These are phyloP conservation scores for Chytriomyces confervae DNA, from an alignment of 192 early-diverging fungal species.

Conservation along the genomic window DNA sequence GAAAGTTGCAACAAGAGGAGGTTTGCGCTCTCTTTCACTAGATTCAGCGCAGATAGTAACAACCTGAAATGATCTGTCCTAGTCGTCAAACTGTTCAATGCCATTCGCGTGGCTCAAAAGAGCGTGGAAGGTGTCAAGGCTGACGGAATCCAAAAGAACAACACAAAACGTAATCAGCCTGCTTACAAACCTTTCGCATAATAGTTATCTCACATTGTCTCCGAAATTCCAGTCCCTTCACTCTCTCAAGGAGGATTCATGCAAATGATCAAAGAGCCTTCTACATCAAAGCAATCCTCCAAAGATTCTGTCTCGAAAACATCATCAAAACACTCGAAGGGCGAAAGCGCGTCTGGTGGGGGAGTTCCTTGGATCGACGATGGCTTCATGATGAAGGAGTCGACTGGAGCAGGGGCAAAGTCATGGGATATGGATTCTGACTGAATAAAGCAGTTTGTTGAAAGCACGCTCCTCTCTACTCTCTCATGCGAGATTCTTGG, in stretches of 20 bases:
- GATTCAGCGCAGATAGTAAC: background rate
- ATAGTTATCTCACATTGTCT: no score
- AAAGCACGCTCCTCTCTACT: no score
- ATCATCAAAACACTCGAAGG: background rate
- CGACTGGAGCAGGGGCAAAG: background rate
- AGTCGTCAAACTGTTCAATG: conserved; percentile 96
- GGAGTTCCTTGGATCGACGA: conserved; percentile 4
- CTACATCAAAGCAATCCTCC: background rate
- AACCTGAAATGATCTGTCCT: background rate
- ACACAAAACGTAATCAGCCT: conserved; percentile 6
- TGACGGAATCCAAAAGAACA: conserved; percentile 54
- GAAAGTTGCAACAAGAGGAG: conserved; percentile 90
- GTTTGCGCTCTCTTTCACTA: conserved; percentile 46
- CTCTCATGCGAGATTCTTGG: background rate
- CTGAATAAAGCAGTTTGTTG: background rate
- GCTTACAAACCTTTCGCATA: background rate
- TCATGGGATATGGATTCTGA: conserved; percentile 5
- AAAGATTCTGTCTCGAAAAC: background rate
- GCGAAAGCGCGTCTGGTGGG: background rate
- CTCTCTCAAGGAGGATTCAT: conserved; percentile 20
- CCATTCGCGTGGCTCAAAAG: conserved; percentile 89
- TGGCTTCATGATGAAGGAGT: conserved; percentile 8
- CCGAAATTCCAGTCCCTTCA: background rate
- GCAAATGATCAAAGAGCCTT: conserved; percentile 33
- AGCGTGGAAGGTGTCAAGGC: conserved; percentile 68